A percentile compares a stretch with the other conserved stretches of the same genome.
phyloP scores from a whole-genome alignment of 768 basidiomycete species.

The Gloeopeniophorella convolvens region DNA sequence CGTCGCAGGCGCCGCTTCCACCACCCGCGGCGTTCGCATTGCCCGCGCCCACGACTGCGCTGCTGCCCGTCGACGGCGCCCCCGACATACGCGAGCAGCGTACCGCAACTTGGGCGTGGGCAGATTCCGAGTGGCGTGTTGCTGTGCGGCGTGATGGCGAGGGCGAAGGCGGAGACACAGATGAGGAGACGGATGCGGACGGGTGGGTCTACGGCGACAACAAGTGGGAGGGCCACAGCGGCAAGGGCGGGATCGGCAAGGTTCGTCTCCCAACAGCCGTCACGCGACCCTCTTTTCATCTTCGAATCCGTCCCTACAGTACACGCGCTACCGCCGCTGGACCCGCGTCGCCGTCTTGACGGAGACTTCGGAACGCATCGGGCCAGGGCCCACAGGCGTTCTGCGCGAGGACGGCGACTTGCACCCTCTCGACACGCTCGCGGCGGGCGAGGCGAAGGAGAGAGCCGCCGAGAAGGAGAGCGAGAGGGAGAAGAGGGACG shows the following conservation, averaged over 20 bases:
- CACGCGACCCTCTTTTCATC: too few relatives aligned
- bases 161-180: conserved; percentile 33
- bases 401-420: conserved; percentile 19
- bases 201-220: conserved; percentile 96
- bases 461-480: neutral
- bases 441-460: neutral
- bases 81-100: conserved; percentile 49
- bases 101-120: conserved; percentile 82
- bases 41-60: conserved; percentile 54
- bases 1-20: conserved; percentile 50
- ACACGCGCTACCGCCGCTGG: conserved; percentile 83
- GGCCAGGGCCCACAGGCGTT: conserved; percentile 26
- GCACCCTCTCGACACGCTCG: conserved; percentile 1
- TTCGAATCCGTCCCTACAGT: too few relatives aligned
- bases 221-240: conserved; percentile 80
- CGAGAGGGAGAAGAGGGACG: conserved; percentile 1
- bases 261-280: conserved; percentile 33
- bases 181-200: conserved; percentile 67
- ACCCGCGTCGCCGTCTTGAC: conserved; percentile 73
- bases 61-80: conserved; percentile 36
- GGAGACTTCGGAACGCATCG: conserved; percentile 60
- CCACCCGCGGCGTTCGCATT: conserved; percentile 66
- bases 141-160: conserved; percentile 50
- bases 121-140: conserved; percentile 87
- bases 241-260: conserved; percentile 83